phyloP scores from a whole-genome alignment of 208 protist species.

The Crithidia sp. region DNA sequence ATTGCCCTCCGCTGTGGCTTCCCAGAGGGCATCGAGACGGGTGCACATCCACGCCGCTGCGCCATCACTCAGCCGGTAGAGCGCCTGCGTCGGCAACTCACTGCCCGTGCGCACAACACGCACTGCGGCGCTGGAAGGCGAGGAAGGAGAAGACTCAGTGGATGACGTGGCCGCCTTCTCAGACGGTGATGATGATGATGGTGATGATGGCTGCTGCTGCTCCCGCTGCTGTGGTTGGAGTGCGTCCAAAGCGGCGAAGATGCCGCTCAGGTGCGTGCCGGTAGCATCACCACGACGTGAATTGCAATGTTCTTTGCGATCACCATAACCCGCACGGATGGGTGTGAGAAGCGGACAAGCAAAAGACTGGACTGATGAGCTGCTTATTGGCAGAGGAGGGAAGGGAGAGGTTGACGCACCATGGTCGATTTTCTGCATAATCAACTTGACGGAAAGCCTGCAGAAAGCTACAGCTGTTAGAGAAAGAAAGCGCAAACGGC shows the following conservation, averaged over 20 bases:
- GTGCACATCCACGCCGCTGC: slow-evolving; percentile 34
- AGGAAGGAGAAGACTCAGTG: neutral
- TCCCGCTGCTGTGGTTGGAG: slow-evolving; percentile 1
- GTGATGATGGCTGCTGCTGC: neutral
- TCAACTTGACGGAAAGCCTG: too few species aligned
- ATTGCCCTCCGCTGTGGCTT: neutral
- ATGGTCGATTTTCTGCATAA: too few species aligned
- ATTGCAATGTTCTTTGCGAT: too few species aligned
- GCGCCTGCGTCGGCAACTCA: neutral
- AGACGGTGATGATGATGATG: too few species aligned
- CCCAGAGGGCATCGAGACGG: slow-evolving; percentile 30
- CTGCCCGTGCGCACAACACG: too few species aligned
- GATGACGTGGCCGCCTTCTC: too few species aligned
- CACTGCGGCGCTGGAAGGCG: neutral
- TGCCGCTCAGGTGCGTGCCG: neutral
- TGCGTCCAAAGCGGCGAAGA: slow-evolving; percentile 4
- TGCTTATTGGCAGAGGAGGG: too few species aligned
- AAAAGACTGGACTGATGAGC: neutral
- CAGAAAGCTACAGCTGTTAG: too few species aligned
- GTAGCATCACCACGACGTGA: neutral
- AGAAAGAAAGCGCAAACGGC: too few species aligned
- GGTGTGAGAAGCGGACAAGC: neutral
- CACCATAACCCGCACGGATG: too few species aligned
- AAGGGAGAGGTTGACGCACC: too few species aligned
- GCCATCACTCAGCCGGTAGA: slow-evolving; percentile 8